Evolutionary conservation across 768 basidiomycete genomes (phyloP).

Genomic region (Kwoniella sp.): DNA sequence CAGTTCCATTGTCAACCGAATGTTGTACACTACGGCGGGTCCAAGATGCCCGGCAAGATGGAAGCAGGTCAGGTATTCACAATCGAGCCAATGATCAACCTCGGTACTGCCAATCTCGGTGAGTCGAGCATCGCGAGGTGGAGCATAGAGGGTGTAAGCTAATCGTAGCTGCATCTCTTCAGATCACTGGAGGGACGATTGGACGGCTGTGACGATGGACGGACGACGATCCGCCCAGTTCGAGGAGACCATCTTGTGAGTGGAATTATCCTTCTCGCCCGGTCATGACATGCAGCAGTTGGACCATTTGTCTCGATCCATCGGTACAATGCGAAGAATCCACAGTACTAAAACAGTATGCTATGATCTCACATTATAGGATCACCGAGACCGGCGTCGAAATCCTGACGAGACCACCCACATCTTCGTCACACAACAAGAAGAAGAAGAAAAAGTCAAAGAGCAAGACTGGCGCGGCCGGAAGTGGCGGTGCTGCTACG

Average conservation of each 20-base stretch:
- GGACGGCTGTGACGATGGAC: constrained; percentile 93
- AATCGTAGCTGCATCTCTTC: no score
- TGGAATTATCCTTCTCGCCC: constrained; percentile 29
- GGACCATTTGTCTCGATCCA: not conserved
- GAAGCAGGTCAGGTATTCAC: constrained; percentile 68
- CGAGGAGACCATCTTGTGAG: constrained; percentile 93
- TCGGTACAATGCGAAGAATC: no score
- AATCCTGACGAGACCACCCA: constrained; percentile 65
- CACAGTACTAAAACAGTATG: not conserved
- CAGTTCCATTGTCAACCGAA: constrained; percentile 83
- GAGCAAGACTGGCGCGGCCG: not conserved
- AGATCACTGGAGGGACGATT: constrained; percentile 76
- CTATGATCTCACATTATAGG: constrained; percentile 57
- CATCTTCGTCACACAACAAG: constrained; percentile 25
- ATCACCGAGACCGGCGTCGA: constrained; percentile 91
- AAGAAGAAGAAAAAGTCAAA: constrained; percentile 40
- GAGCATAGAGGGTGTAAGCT: not conserved
- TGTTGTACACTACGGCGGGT: constrained; percentile 92
- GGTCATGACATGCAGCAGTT: not conserved
- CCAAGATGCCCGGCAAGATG: constrained; percentile 90
- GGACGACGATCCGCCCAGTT: constrained; percentile 93
- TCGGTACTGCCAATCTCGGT: constrained; percentile 62
- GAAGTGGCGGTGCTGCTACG: not conserved
- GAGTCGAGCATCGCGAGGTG: constrained; percentile 11
- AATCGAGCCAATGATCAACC: constrained; percentile 86